Conservation (phyloP, 2,329 filamentous ascomycete genomes). For the Pseudogymnoascus sp. region DNA sequence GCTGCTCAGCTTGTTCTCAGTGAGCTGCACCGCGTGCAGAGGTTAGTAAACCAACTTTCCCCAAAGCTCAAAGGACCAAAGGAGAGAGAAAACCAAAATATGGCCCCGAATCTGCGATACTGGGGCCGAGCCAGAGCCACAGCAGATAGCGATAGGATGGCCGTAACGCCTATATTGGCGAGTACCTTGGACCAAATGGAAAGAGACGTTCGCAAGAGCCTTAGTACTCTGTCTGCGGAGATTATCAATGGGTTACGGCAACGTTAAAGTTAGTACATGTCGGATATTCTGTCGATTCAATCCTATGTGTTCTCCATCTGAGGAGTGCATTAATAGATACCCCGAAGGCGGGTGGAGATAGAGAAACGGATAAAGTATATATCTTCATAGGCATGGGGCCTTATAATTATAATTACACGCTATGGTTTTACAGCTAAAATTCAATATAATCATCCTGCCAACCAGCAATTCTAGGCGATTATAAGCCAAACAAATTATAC, state of each 20-base stretch:
- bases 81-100: background rate
- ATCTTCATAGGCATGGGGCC: background rate
- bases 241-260: constrained; percentile 15
- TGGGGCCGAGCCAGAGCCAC: background rate
- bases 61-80: constrained; percentile 15
- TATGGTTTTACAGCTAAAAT: background rate
- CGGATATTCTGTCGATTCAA: background rate
- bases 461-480: background rate
- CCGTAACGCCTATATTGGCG: constrained; percentile 15
- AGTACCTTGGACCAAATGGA: constrained; percentile 20
- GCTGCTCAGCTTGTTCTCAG: constrained; percentile 31
- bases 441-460: background rate
- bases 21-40: constrained; percentile 31
- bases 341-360: background rate
- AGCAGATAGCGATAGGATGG: constrained; percentile 9
- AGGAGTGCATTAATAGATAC: background rate
- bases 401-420: background rate
- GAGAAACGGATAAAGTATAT: background rate
- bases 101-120: background rate
- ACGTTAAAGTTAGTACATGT: background rate
- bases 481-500: background rate
- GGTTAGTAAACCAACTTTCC: constrained; percentile 26
- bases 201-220: constrained; percentile 18
- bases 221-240: constrained; percentile 16
- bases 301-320: background rate